Percentiles rank a stretch among this genome's conserved stretches.
phyloP scores from a whole-genome alignment of 176 grass and related monocot species.

The Hordeum marinum region DNA sequence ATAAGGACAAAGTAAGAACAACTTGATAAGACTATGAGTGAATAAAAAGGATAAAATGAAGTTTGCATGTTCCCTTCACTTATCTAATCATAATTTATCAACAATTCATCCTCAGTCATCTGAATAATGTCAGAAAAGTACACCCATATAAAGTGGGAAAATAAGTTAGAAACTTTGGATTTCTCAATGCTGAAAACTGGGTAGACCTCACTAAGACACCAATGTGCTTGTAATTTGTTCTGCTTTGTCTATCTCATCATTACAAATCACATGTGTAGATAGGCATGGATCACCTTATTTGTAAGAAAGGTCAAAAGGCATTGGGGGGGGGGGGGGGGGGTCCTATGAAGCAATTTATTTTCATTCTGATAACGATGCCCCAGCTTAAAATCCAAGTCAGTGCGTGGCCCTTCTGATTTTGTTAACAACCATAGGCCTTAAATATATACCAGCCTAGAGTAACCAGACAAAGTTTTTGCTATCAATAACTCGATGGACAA shows the following conservation, averaged over 20 bases:
- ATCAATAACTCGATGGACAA: slow-evolving; percentile 11
- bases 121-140: neutral
- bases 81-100: neutral
- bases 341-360: neutral
- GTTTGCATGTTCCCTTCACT: neutral
- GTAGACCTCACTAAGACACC: neutral
- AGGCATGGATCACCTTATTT: neutral
- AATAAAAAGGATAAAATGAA: neutral
- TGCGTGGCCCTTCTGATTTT: neutral
- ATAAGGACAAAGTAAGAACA: neutral
- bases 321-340: neutral
- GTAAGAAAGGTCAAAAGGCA: neutral
- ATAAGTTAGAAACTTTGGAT: neutral
- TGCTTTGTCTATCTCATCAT: neutral
- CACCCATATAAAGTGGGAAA: neutral
- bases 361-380: neutral
- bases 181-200: neutral
- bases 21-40: neutral
- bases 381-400: neutral
- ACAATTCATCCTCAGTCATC: neutral
- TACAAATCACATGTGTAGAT: neutral
- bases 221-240: neutral
- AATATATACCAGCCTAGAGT: neutral
- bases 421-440: neutral
- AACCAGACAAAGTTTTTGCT: neutral